phyloP scores from a whole-genome alignment of 495 filamentous ascomycete genomes.

The Parathielavia appendiculata region DNA sequence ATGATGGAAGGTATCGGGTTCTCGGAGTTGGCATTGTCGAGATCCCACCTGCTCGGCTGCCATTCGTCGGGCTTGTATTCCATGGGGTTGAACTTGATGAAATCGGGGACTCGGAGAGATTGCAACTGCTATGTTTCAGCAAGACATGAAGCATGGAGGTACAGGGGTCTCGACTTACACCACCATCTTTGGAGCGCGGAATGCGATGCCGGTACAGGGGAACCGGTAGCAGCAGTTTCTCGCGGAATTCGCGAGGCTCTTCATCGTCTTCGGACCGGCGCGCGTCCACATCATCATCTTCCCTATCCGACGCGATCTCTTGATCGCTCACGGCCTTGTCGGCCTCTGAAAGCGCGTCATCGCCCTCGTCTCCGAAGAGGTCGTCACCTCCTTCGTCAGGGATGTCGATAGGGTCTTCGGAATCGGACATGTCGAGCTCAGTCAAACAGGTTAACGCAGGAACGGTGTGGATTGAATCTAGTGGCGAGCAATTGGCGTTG shows the following conservation, averaged over 20 bases:
- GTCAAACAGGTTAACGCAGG: not conserved
- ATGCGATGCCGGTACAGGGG: conserved; percentile 58
- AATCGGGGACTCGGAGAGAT: conserved; percentile 71
- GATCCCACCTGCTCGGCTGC: conserved; percentile 44
- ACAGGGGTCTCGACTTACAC: conserved; percentile 35
- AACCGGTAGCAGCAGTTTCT: conserved; percentile 53
- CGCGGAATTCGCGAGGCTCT: conserved; percentile 41
- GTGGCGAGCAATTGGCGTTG: not conserved
- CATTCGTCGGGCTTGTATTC: conserved; percentile 71
- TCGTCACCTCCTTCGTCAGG: conserved; percentile 54
- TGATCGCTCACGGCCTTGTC: conserved; percentile 54
- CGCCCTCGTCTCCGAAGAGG: conserved; percentile 58
- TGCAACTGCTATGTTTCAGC: conserved; percentile 53
- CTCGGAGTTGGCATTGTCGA: conserved; percentile 38
- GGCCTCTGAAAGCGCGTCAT: conserved; percentile 27
- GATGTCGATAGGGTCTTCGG: conserved; percentile 46
- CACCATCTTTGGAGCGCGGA: conserved; percentile 66
- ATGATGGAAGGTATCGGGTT: conserved; percentile 38
- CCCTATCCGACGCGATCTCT: conserved; percentile 77
- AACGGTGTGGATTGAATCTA: not conserved
- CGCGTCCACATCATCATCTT: conserved; percentile 42
- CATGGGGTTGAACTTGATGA: conserved; percentile 69
- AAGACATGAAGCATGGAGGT: no score
- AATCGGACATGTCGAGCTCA: conserved; percentile 43
- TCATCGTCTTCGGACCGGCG: conserved; percentile 43